Percentiles rank a stretch among this genome's conserved stretches.
These are phyloP conservation scores for Trichoderma virens DNA, from an alignment of 495 filamentous ascomycete genomes.

Conservation along the genomic window DNA sequence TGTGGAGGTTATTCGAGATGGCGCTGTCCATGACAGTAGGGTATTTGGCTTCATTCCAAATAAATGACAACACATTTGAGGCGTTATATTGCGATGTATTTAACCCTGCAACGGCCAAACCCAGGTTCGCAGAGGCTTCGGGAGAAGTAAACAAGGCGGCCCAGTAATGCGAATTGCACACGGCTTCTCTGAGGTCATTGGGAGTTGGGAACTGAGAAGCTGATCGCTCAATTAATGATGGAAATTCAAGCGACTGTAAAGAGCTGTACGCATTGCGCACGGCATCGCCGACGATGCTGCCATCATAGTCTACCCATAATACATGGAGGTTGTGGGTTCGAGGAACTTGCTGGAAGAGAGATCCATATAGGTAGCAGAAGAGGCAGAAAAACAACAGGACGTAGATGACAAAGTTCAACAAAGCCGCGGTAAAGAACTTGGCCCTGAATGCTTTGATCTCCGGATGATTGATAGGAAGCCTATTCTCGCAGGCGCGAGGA, in stretches of 20 bases:
- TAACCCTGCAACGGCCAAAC: conserved; percentile 28
- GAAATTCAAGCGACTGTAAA: conserved; percentile 31
- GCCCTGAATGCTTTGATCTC: not conserved
- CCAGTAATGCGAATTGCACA: conserved; percentile 42
- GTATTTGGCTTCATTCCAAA: conserved; percentile 48
- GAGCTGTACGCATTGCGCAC: conserved; percentile 34
- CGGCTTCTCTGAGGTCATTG: conserved; percentile 20
- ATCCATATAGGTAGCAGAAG: conserved; percentile 41
- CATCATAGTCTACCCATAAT: conserved; percentile 46
- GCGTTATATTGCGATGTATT: conserved; percentile 31
- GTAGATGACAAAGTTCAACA: conserved; percentile 22
- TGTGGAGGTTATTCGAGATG: conserved; percentile 22
- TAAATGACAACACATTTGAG: conserved; percentile 30
- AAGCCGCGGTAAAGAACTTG: not conserved
- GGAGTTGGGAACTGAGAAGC: conserved; percentile 22
- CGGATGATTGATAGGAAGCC: not conserved
- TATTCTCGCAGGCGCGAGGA: not conserved
- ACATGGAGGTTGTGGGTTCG: conserved; percentile 38
- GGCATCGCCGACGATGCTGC: conserved; percentile 35
- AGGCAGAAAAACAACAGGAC: conserved; percentile 37
- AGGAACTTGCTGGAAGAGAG: conserved; percentile 31
- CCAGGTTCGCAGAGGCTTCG: conserved; percentile 31
- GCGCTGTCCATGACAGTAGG: conserved; percentile 32
- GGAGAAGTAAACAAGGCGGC: conserved; percentile 33
- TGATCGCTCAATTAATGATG: conserved; percentile 29